phyloP scores from a whole-genome alignment of 2,329 filamentous ascomycete species.

The Colletotrichum sp. region DNA sequence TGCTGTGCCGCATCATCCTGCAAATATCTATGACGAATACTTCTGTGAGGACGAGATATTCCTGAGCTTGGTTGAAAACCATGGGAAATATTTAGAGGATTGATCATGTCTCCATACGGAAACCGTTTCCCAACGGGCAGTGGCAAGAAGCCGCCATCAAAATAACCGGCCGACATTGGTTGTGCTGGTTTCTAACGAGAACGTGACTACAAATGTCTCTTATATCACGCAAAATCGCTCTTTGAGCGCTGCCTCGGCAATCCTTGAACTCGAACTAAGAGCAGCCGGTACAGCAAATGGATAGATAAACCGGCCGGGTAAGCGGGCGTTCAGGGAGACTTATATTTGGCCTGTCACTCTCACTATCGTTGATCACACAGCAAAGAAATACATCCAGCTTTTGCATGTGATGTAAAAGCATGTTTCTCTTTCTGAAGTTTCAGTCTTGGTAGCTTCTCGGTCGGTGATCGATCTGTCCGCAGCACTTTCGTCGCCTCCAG shows the following conservation, averaged over 20 bases:
- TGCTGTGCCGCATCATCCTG: too few species aligned
- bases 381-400: not conserved
- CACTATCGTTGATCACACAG: not conserved
- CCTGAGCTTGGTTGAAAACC: too few species aligned
- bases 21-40: too few species aligned
- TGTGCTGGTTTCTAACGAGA: not conserved
- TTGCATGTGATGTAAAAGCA: not conserved
- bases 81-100: too few species aligned
- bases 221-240: not conserved
- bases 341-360: not conserved
- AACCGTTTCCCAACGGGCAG: too few species aligned
- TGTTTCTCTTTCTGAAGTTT: not conserved
- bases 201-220: not conserved
- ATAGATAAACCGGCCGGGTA: not conserved
- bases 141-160: too few species aligned
- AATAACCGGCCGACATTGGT: not conserved
- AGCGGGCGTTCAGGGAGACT: not conserved
- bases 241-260: accelerated
- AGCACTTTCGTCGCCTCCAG: not conserved
- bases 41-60: too few species aligned
- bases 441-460: not conserved
- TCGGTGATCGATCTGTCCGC: not conserved
- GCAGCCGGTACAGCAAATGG: not conserved
- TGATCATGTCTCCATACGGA: too few species aligned
- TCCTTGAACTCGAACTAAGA: accelerated